A percentile compares a stretch with the other conserved stretches of the same genome.
Evolutionary conservation across 345 rosid genomes (phyloP).

Genomic region (Hypericum perforatum): DNA sequence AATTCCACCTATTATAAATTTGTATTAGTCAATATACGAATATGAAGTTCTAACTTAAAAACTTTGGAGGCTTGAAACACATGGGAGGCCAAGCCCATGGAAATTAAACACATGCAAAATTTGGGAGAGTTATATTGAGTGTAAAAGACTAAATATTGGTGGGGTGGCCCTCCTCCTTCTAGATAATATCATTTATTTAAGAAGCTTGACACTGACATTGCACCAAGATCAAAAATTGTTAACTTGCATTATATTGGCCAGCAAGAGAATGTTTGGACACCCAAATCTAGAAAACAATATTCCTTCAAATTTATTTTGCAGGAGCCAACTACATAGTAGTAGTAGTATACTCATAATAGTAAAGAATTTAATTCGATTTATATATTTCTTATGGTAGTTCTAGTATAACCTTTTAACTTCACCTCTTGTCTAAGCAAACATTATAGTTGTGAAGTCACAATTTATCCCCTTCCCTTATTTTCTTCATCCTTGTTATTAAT

Average conservation of each 20-base stretch:
- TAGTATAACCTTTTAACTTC: conserved; percentile 6
- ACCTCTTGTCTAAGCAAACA: conserved; percentile 36
- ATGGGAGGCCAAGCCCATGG: conserved; percentile 23
- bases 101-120: neutral
- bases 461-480: conserved; percentile 7
- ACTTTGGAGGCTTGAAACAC: conserved; percentile 21
- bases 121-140: conserved; percentile 10
- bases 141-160: conserved; percentile 43
- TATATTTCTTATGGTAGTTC: no score
- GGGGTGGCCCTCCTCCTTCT: conserved; percentile 46
- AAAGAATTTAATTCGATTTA: no score
- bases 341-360: no score
- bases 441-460: conserved; percentile 1
- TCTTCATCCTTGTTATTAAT: conserved; percentile 1
- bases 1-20: no score
- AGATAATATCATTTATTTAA: conserved; percentile 22
- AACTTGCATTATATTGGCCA: conserved; percentile 32
- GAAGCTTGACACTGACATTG: conserved; percentile 44
- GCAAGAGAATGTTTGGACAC: conserved; percentile 21
- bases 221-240: conserved; percentile 38
- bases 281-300: neutral
- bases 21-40: neutral
- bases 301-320: no score
- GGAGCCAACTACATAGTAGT: no score
- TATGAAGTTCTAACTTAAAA: neutral